Base-by-base conservation (phyloP, 345 rosid species). In the Populus pruinosa region DNA sequence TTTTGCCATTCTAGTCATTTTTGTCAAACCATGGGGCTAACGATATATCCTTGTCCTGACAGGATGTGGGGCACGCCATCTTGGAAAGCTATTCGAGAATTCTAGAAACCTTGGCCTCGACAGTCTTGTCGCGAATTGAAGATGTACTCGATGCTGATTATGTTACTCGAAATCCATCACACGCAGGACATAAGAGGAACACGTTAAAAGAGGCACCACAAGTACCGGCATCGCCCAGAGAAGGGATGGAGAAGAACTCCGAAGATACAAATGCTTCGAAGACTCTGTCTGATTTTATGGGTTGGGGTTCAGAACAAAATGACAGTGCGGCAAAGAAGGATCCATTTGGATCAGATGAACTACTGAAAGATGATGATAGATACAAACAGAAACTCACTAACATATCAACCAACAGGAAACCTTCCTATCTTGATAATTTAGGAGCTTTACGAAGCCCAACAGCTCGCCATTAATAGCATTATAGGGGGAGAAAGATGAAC, bases 1-100 rank as follows among this genome's bases (percentile, higher is more conserved):
- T 23, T 33, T 33, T 49, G 6, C 55, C 21, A 17, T 49, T 77
- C 23, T 43, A 13, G 6, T 44, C 63, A 47, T 41, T 27, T 20
- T 70, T n/a, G 17, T 62, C 47, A 63, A 47, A 23, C 71, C 53
- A 29, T 2, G 39, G n/a, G 14, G 29, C 72, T 12, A 21, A n/a
- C 33, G 25, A 65, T 61, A 65, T 73, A 18, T 69, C 64, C 44
- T 55, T 76, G 76, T 33, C 65, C 44, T 80, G 36, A 27, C 87
- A 92, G 97, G 98, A 92, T 76, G 89, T 94, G 36, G 98, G 98
- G 14, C 97, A 91, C 68, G 96, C 97, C 1, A 77, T 92, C 70
- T 81, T 92, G 29, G 98, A 94, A 82, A 91, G 98, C 80, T 94
- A 94, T 81, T 94, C 98, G 1, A 88, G 98, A 80, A 86, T 92